A percentile compares a stretch with the other conserved stretches of the same genome.
phyloP scores from a whole-genome alignment of 805 yeast genomes.

The Monosporozyma siamensis region DNA sequence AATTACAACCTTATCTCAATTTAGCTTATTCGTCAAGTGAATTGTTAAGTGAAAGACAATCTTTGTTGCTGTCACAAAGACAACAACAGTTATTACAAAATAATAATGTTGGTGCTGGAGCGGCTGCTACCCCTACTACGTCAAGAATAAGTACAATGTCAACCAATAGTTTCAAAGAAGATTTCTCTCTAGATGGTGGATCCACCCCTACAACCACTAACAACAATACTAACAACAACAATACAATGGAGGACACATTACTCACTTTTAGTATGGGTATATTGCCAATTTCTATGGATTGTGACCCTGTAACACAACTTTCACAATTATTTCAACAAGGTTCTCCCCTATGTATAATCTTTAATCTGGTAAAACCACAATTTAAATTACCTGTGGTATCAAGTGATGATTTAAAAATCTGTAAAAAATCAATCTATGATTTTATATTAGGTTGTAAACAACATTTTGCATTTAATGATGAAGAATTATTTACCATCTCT shows the following conservation, averaged over 20 bases:
- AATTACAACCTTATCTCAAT: constrained; percentile 57
- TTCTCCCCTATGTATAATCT: constrained; percentile 78
- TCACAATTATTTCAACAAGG: constrained; percentile 89
- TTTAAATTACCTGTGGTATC: constrained; percentile 54
- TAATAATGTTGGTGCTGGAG: constrained; percentile 7
- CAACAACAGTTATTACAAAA: constrained; percentile 22
- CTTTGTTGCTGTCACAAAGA: constrained; percentile 37
- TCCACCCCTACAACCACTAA: too few species aligned
- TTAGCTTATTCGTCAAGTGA: constrained; percentile 61
- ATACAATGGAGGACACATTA: constrained; percentile 26
- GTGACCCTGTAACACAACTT: constrained; percentile 88
- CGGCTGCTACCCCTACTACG: constrained; percentile 12
- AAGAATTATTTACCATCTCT: constrained; percentile 79
- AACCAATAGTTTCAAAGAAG: constrained; percentile 29
- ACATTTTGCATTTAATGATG: constrained; percentile 65
- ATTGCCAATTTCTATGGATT: constrained; percentile 58
- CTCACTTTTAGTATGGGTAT: constrained; percentile 69
- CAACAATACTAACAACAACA: constrained; percentile 5
- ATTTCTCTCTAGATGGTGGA: constrained; percentile 18
- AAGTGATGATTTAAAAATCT: constrained; percentile 71
- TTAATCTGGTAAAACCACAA: constrained; percentile 58
- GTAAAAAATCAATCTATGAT: constrained; percentile 84
- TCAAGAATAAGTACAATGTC: constrained; percentile 31
- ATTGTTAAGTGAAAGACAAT: constrained; percentile 63
- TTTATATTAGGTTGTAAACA: constrained; percentile 80